Conservation (phyloP, 2,329 filamentous ascomycete species). For the Penicillium sp. region DNA sequence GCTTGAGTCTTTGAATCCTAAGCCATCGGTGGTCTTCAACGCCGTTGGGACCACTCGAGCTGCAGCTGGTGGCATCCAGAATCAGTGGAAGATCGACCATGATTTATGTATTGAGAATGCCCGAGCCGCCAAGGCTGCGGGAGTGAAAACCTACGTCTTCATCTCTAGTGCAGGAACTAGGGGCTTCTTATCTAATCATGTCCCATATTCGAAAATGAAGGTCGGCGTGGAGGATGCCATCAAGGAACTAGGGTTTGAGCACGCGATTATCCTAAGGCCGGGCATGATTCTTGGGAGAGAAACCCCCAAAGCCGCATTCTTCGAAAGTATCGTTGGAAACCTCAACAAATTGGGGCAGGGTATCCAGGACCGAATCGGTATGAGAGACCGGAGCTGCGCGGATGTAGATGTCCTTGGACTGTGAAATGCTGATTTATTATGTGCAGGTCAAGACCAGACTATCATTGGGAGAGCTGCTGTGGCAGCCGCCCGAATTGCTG, state of each 20-base stretch:
- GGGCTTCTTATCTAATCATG: constrained; percentile 33
- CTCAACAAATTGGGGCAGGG: constrained; percentile 34
- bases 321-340: constrained; percentile 32
- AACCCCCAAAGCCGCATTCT: constrained; percentile 28
- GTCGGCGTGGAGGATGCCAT: constrained; percentile 46
- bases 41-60: constrained; percentile 45
- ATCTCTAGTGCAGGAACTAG: constrained; percentile 44
- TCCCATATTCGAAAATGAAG: constrained; percentile 49
- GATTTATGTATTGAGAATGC: constrained; percentile 45
- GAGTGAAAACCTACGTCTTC: constrained; percentile 45
- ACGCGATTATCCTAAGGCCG: constrained; percentile 44
- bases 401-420: not conserved
- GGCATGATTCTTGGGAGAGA: constrained; percentile 46
- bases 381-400: not conserved
- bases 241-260: constrained; percentile 43
- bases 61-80: constrained; percentile 40
- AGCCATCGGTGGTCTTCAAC: constrained; percentile 39
- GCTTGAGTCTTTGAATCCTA: constrained; percentile 34
- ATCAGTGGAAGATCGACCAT: constrained; percentile 49
- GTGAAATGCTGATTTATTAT: constrained; percentile 6
- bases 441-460: constrained; percentile 36
- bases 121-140: constrained; percentile 43
- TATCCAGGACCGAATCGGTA: constrained; percentile 39
- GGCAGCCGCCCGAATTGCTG: constrained; percentile 33
- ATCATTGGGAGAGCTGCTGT: constrained; percentile 39